phyloP scores from a whole-genome alignment of 1,139 yeast genomes.

The Pneumocystis wakefieldiae region DNA sequence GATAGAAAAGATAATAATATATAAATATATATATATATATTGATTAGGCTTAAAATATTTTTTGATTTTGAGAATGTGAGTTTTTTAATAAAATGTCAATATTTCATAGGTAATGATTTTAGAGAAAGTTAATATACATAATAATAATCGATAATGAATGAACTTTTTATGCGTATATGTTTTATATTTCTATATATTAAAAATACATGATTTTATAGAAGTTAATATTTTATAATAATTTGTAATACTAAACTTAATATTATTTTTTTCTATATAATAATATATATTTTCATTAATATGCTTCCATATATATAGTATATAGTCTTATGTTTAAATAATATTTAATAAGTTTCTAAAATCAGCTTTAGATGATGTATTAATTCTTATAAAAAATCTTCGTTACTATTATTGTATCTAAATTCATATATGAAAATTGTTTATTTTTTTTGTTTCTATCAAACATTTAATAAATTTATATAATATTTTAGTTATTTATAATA shows the following conservation, averaged over 20 bases:
- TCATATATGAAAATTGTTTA: too few relatives aligned
- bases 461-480: too few relatives aligned
- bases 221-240: background rate
- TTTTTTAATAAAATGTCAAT: background rate
- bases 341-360: background rate
- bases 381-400: too few relatives aligned
- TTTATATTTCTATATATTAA: background rate
- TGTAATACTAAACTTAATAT: background rate
- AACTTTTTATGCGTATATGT: too few relatives aligned
- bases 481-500: background rate
- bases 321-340: background rate
- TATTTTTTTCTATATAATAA: background rate
- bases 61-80: background rate
- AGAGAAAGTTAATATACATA: too few relatives aligned
- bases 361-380: background rate
- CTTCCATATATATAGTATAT: background rate
- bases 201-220: background rate
- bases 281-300: background rate
- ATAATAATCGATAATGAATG: too few relatives aligned
- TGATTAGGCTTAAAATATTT: background rate
- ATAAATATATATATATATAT: background rate
- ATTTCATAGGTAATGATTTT: background rate
- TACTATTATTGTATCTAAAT: too few relatives aligned
- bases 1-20: background rate
- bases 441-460: background rate